Percentiles rank a stretch among this genome's conserved stretches.
Conservation (phyloP, 108 stramenopile species). For the Nitzschia sp. region DNA sequence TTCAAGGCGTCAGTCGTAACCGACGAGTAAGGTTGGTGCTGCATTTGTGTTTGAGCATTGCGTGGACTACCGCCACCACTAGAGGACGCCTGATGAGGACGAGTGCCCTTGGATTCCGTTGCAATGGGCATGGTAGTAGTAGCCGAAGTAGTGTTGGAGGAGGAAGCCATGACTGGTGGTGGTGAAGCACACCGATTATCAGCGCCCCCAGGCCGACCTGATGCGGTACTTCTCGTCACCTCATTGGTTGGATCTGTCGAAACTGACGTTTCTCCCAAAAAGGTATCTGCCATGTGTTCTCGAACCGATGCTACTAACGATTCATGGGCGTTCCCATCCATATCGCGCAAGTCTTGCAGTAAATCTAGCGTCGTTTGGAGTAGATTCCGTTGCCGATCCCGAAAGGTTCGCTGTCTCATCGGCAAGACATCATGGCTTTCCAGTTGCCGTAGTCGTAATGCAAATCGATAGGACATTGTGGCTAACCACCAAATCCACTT, state of each 20-base stretch:
- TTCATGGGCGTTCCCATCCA: conserved; percentile 85
- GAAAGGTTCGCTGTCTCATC: conserved; percentile 57
- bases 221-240: not conserved
- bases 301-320: conserved; percentile 74
- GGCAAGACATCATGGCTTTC: conserved; percentile 24
- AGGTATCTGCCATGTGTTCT: conserved; percentile 83
- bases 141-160: not conserved
- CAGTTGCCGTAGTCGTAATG: conserved; percentile 70
- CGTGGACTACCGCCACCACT: no score
- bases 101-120: not conserved
- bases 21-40: conserved; percentile 55
- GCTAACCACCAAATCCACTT: conserved; percentile 91
- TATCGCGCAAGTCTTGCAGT: conserved; percentile 76
- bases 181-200: not conserved
- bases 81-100: no score
- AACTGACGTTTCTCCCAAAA: conserved; percentile 48
- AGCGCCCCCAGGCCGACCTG: not conserved
- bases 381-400: conserved; percentile 74
- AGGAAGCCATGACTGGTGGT: conserved; percentile 8
- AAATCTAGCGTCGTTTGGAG: conserved; percentile 72
- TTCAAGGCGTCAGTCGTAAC: conserved; percentile 64
- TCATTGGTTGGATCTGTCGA: not conserved
- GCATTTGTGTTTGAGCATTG: not conserved
- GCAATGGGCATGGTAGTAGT: not conserved
- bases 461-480: conserved; percentile 82